phyloP scores from a whole-genome alignment of 345 rosid species.

The Pugionium cornutum region DNA sequence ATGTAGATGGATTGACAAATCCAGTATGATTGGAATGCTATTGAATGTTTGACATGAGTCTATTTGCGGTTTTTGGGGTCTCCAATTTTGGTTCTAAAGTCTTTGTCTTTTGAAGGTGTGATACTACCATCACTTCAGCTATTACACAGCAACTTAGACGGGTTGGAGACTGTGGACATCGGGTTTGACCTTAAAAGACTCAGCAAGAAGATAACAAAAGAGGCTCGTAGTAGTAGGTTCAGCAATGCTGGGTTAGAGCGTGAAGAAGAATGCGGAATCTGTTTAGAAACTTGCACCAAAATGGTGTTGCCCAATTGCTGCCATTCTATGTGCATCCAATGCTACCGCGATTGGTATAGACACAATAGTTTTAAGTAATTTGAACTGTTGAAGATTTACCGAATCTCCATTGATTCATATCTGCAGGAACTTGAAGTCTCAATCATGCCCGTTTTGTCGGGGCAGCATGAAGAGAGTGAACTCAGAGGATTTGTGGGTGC shows the following conservation, averaged over 20 bases:
- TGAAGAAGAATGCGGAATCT: slow-evolving; percentile 97
- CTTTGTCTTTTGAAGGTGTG: slow-evolving; percentile 57
- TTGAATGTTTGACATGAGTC: too few relatives aligned
- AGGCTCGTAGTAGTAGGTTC: slow-evolving; percentile 48
- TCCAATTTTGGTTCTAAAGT: not conserved
- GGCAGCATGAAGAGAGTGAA: slow-evolving; percentile 96
- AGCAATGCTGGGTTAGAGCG: slow-evolving; percentile 59
- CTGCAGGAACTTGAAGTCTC: slow-evolving; percentile 82
- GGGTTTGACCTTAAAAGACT: slow-evolving; percentile 42
- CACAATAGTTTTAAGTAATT: not conserved
- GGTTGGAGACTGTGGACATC: slow-evolving; percentile 44
- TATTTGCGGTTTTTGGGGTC: slow-evolving; percentile 5
- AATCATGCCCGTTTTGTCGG: slow-evolving; percentile 97
- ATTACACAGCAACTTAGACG: slow-evolving; percentile 61
- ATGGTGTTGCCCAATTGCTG: slow-evolving; percentile 95
- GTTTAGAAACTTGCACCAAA: slow-evolving; percentile 93
- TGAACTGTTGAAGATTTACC: not conserved
- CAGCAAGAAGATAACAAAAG: slow-evolving; percentile 48
- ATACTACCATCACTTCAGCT: slow-evolving; percentile 90
- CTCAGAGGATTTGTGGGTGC: slow-evolving; percentile 98
- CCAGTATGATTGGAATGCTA: too few relatives aligned
- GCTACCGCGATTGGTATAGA: slow-evolving; percentile 88
- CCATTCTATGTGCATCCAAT: slow-evolving; percentile 97
- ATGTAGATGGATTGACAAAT: too few relatives aligned
- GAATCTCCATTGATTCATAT: slow-evolving; percentile 12